Evolutionary conservation across 805 yeast species (phyloP).

Genomic region (Candida incommunis): DNA sequence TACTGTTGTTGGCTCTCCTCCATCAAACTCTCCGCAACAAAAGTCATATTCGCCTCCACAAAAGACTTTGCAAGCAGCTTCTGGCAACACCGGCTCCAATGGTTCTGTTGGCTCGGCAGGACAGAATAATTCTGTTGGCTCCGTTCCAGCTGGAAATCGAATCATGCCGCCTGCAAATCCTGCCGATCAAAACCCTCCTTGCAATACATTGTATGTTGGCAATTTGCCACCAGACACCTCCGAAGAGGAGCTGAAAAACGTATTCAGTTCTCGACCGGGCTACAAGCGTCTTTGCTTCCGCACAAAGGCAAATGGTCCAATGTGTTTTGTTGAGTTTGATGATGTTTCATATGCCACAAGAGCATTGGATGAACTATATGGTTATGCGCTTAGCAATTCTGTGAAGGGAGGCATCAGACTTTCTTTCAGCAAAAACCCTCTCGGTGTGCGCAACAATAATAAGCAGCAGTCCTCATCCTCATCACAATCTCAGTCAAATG

Average conservation of each 20-base stretch:
- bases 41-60: slow-evolving; percentile 1
- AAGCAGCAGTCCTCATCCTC: background rate
- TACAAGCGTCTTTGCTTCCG: slow-evolving; percentile 86
- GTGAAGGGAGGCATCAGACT: slow-evolving; percentile 90
- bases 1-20: slow-evolving; percentile 5
- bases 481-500: background rate
- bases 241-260: slow-evolving; percentile 76
- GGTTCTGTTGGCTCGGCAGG: no score
- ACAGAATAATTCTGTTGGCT: background rate
- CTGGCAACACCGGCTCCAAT: background rate
- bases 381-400: slow-evolving; percentile 76
- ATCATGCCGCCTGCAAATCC: slow-evolving; percentile 62
- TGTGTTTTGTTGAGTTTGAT: slow-evolving; percentile 98
- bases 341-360: slow-evolving; percentile 88
- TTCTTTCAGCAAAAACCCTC: slow-evolving; percentile 89
- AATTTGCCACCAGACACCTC: slow-evolving; percentile 95
- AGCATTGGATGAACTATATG: slow-evolving; percentile 88
- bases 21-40: slow-evolving; percentile 3
- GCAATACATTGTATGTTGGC: slow-evolving; percentile 93
- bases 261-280: slow-evolving; percentile 82
- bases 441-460: slow-evolving; percentile 76
- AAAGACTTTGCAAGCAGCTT: slow-evolving; percentile 2
- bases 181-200: slow-evolving; percentile 98
- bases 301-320: slow-evolving; percentile 80
- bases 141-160: slow-evolving; percentile 7